Evolutionary conservation across 345 rosid species (phyloP).

Genomic region (Arabis alpina): DNA sequence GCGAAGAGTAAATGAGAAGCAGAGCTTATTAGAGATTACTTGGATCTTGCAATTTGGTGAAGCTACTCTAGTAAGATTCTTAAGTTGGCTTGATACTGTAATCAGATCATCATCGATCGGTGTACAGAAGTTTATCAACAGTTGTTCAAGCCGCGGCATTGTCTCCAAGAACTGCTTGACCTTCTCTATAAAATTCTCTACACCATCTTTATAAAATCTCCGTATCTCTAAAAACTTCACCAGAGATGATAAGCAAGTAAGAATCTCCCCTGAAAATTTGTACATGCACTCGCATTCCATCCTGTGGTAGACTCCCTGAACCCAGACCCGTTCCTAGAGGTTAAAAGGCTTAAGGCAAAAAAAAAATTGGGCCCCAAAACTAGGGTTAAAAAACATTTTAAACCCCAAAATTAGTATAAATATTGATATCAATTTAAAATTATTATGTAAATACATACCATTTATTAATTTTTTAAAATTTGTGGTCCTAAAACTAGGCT

Average conservation of each 20-base stretch:
- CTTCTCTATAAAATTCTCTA: background rate
- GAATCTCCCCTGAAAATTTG: constrained; percentile 22
- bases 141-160: constrained; percentile 23
- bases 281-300: constrained; percentile 12
- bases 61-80: constrained; percentile 5
- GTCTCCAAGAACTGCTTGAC: constrained; percentile 21
- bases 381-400: too few relatives aligned
- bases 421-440: too few relatives aligned
- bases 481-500: too few relatives aligned
- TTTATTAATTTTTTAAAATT: too few relatives aligned
- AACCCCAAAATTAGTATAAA: too few relatives aligned
- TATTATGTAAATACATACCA: too few relatives aligned
- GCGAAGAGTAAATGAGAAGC: background rate
- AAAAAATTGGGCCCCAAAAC: too few relatives aligned
- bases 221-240: constrained; percentile 9
- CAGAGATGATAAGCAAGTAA: constrained; percentile 27
- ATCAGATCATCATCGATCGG: background rate
- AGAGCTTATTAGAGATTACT: background rate
- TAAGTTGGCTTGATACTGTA: constrained; percentile 1
- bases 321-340: too few relatives aligned
- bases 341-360: too few relatives aligned
- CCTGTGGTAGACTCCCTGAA: constrained; percentile 15
- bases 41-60: constrained; percentile 23
- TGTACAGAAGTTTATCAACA: background rate
- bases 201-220: background rate